Percentiles rank a stretch among this genome's conserved stretches.
Evolutionary conservation across 164 flowering plant species (phyloP).

Genomic region (Euptelea pleiosperma): DNA sequence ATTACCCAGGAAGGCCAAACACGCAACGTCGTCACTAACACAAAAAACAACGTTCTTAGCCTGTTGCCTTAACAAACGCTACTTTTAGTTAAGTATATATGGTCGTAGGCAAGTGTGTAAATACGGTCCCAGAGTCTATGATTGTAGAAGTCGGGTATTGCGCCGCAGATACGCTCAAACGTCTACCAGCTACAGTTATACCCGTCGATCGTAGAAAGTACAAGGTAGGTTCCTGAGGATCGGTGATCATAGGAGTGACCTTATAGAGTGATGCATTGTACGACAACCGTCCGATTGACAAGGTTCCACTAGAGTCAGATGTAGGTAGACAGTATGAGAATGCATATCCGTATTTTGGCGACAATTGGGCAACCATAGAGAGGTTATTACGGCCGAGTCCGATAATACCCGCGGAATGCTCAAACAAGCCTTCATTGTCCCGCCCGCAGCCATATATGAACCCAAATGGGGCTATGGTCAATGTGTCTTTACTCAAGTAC

Average conservation of each 20-base stretch:
- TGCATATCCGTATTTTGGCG: slow-evolving; percentile 27
- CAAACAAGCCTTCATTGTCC: slow-evolving; percentile 48
- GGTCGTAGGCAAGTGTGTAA: slow-evolving; percentile 37
- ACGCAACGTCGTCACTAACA: slow-evolving; percentile 20
- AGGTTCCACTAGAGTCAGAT: slow-evolving; percentile 20
- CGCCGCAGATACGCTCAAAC: slow-evolving; percentile 13
- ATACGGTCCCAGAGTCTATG: slow-evolving; percentile 59
- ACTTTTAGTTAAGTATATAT: slow-evolving; percentile 28
- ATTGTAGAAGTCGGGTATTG: slow-evolving; percentile 28
- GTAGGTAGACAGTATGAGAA: slow-evolving; percentile 63
- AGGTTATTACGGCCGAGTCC: slow-evolving; percentile 45
- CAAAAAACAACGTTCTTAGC: slow-evolving; percentile 27
- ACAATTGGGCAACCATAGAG: slow-evolving; percentile 37
- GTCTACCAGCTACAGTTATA: slow-evolving; percentile 29
- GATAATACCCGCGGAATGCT: slow-evolving; percentile 39
- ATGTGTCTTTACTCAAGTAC: slow-evolving; percentile 30
- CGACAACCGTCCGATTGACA: slow-evolving; percentile 28
- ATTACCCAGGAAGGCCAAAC: slow-evolving; percentile 44
- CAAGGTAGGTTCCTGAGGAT: slow-evolving; percentile 24
- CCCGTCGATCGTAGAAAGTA: slow-evolving; percentile 31
- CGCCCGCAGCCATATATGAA: slow-evolving; percentile 53
- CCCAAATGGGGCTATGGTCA: slow-evolving; percentile 23
- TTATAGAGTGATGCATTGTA: slow-evolving; percentile 13
- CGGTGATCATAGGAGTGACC: slow-evolving; percentile 42
- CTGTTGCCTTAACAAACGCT: slow-evolving; percentile 26